Evolutionary conservation across 768 basidiomycete species (phyloP), one percentile per base, ranked within the genome.

Genomic region (Xerocomellus dryophilus): DNA sequence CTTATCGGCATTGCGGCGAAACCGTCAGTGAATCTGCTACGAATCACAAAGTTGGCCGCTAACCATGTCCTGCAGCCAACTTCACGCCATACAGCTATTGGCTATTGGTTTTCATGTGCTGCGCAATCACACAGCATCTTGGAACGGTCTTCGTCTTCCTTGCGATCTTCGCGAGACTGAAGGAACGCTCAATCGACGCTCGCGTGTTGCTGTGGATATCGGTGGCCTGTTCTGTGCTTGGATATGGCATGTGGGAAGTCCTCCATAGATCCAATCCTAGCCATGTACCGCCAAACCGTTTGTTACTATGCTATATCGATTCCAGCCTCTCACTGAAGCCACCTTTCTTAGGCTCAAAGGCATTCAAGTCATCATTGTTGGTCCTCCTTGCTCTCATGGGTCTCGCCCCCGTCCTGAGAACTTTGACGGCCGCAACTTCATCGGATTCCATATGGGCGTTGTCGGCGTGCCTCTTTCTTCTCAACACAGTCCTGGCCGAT

Each of bases 361-460:
- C 81, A 1, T 66, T 88, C 57, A 93, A 90, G 66, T 90, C 91
- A 4, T 87, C 88, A 7, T 78, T 98, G 41, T 77, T 98, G 54
- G 88, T 95, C 60, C 90, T 96, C 65, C 80, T 97, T 21, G 82
- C 90, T 7, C 79, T 99, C 55, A 84, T 97, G 76, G 86, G 93
- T 15, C 77, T 98, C 50, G 87, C 94, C 4, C 97, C 97, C 14
- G 89, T 98, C 10, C 76, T 98, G 51, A 83, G 87, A 64, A 98
- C 96, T 6, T 74, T 99, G 65, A 96, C 93, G 27, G 89, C 91
- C 35, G 92, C 95, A 23, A 98, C 95, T 5, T 97, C 96, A 36
- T 90, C 90, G 12, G 97, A 99, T 69, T 93, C 93, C 27, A 95
- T 98, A 59, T 98, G 93, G 93, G 94, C 96, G 7, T 73, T 98